Base-by-base conservation (phyloP, 108 stramenopile genomes). In the Thalassiosira profunda region DNA sequence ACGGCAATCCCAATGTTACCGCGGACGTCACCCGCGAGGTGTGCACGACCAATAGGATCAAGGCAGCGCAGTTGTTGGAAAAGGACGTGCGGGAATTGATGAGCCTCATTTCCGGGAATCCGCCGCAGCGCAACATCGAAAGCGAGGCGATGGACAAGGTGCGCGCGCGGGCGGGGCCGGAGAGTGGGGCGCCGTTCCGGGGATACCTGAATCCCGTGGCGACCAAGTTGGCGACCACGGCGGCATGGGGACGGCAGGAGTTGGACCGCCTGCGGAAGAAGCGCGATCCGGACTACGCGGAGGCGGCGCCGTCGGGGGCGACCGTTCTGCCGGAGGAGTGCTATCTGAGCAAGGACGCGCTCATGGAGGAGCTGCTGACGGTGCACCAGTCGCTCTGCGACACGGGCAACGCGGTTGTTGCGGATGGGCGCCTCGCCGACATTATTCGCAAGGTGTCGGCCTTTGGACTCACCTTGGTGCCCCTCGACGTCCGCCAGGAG, bases 1-100 rank as follows among this genome's bases (percentile, higher is more conserved):
- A 99, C 68, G 98, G 98, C 4, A 99, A 99, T 80, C 98, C 98
- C 9, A 98, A 98, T 57, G 98, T 99, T 6, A 95, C 93, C 10
- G 91, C 98, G 1, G 66, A 86, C 34, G 93, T 94, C 3, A 99
- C 98, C 21, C 85, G 89, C 10, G 86, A 91, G 49, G 97, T 98
- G 2, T 82, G 83, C 33, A 55, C 94, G 12, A 81, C 78, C 34
- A 86, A 96, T 38, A 86, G 98, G 14, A 79, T 87, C 42, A 88
- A 92, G 65, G 98, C 95, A 12, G 95, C 97, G 2, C 21, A 55
- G 7, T 69, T 98, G 44, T 75, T 96, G 40, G 59, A 77, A 29
- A 59, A 74, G 43, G 95, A 97, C 48, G 74, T 98, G 35, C 45
- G 74, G 30, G 72, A 74, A 43, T 56, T 97, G 12, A 58, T 79